Percentiles rank a stretch among this genome's conserved stretches.
Evolutionary conservation across 345 rosid species (phyloP).

Genomic region (Eucalyptus pumila): DNA sequence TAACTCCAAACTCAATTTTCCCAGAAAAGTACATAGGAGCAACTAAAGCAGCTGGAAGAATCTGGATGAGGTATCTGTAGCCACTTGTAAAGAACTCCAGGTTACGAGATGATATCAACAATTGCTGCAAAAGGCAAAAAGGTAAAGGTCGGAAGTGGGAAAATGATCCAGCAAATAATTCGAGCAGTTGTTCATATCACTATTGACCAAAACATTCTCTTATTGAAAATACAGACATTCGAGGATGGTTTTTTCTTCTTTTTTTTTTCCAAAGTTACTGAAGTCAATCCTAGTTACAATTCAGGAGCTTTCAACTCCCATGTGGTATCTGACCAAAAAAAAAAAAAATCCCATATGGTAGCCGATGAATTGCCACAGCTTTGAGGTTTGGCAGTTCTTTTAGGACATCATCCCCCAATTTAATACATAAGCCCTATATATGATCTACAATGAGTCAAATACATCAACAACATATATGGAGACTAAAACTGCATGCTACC

Average conservation of each 20-base stretch:
- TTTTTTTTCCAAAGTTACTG: neutral
- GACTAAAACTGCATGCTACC: neutral
- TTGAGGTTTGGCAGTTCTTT: neutral
- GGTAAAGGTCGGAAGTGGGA: neutral
- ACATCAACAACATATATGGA: neutral
- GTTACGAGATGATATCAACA: conserved; percentile 90
- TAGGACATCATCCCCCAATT: neutral
- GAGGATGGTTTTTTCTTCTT: neutral
- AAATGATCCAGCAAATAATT: neutral
- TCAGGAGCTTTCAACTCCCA: neutral
- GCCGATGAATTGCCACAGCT: neutral
- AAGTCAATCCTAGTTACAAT: neutral
- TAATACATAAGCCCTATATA: neutral
- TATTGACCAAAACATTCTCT: neutral
- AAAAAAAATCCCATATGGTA: neutral
- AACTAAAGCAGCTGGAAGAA: conserved; percentile 94
- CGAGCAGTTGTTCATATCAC: neutral
- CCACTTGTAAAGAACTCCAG: conserved; percentile 95
- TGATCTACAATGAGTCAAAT: neutral
- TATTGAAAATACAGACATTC: neutral
- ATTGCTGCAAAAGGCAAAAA: conserved; percentile 39
- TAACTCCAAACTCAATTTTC: conserved; percentile 97
- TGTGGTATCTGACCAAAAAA: neutral
- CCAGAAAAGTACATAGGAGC: conserved; percentile 99
- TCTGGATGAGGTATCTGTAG: conserved; percentile 90